Conservation (phyloP, 2,329 filamentous ascomycete genomes). For the Apiospora pterosperma region DNA sequence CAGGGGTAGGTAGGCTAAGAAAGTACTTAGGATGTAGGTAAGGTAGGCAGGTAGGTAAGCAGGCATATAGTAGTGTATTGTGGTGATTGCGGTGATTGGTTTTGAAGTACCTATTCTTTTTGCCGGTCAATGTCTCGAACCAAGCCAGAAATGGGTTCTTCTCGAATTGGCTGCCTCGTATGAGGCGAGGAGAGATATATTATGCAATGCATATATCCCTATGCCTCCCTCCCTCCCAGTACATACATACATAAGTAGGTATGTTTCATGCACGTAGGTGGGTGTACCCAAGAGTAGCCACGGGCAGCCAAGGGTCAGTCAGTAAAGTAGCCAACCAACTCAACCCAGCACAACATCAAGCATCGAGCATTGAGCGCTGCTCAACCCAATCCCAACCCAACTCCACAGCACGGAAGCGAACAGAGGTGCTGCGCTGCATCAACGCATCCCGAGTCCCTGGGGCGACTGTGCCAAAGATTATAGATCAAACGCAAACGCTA, state of each 20-base stretch:
- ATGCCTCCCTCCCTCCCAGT: too few relatives aligned
- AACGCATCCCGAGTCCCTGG: neutral
- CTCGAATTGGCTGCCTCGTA: neutral
- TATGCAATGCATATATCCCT: too few relatives aligned
- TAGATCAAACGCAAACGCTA: conserved; percentile 2
- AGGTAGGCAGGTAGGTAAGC: too few relatives aligned
- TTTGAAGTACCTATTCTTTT: neutral
- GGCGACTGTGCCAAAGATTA: conserved; percentile 1
- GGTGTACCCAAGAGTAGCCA: too few relatives aligned
- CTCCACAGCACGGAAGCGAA: neutral
- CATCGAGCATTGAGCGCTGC: neutral
- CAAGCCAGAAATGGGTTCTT: neutral
- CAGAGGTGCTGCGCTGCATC: neutral
- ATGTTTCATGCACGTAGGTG: too few relatives aligned
- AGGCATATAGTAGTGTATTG: too few relatives aligned
- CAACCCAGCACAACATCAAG: neutral
- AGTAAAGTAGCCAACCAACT: neutral
- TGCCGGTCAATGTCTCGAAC: neutral
- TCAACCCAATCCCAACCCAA: neutral
- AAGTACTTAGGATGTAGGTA: too few relatives aligned
- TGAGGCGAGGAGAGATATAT: too few relatives aligned
- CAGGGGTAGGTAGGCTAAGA: neutral
- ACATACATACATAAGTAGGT: too few relatives aligned
- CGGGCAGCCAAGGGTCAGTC: too few relatives aligned
- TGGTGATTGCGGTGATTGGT: neutral